Percentiles rank a stretch among this genome's conserved stretches.
These are phyloP conservation scores for Blastocystis sp. DNA, from an alignment of 352 stramenopile species.

Conservation along the genomic window DNA sequence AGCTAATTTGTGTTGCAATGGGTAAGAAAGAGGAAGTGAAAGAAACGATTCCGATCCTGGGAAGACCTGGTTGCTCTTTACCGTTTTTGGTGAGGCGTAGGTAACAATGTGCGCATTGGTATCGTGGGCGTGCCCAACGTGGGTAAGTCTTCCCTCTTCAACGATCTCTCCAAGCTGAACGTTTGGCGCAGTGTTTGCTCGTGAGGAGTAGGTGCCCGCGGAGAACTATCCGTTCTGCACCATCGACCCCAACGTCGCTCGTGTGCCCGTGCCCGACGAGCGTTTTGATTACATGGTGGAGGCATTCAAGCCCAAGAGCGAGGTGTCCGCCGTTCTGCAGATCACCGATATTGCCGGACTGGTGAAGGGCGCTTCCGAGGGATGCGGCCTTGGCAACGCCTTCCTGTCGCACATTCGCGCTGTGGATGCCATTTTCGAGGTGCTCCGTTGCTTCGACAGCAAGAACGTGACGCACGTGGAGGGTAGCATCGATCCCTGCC, in stretches of 20 bases:
- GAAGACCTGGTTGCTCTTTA: slow-evolving; percentile 83
- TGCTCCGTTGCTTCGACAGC: slow-evolving; percentile 94
- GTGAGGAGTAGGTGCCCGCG: slow-evolving; percentile 74
- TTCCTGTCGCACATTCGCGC: slow-evolving; percentile 98
- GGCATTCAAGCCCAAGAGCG: slow-evolving; percentile 87
- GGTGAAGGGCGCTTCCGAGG: slow-evolving; percentile 91
- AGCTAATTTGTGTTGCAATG: slow-evolving; percentile 19
- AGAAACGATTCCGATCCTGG: slow-evolving; percentile 73
- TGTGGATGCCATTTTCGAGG: slow-evolving; percentile 95
- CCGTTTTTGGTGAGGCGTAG: slow-evolving; percentile 82
- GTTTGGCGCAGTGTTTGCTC: neutral
- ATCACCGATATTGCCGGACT: slow-evolving; percentile 99
- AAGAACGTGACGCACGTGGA: slow-evolving; percentile 98
- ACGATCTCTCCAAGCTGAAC: slow-evolving; percentile 90
- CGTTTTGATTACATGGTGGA: slow-evolving; percentile 97
- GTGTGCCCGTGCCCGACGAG: slow-evolving; percentile 91
- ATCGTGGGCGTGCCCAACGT: slow-evolving; percentile 84
- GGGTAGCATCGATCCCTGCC: slow-evolving; percentile 94
- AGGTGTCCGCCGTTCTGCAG: slow-evolving; percentile 92
- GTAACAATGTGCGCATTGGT: slow-evolving; percentile 90
- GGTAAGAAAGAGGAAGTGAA: slow-evolving; percentile 75
- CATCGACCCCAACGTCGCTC: slow-evolving; percentile 96
- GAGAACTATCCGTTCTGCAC: slow-evolving; percentile 95
- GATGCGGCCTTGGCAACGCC: slow-evolving; percentile 94
- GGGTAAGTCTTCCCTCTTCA: slow-evolving; percentile 96